These are phyloP conservation scores for Chaetomium sp. DNA, from an alignment of 2,329 filamentous ascomycete species.

Conservation along the genomic window DNA sequence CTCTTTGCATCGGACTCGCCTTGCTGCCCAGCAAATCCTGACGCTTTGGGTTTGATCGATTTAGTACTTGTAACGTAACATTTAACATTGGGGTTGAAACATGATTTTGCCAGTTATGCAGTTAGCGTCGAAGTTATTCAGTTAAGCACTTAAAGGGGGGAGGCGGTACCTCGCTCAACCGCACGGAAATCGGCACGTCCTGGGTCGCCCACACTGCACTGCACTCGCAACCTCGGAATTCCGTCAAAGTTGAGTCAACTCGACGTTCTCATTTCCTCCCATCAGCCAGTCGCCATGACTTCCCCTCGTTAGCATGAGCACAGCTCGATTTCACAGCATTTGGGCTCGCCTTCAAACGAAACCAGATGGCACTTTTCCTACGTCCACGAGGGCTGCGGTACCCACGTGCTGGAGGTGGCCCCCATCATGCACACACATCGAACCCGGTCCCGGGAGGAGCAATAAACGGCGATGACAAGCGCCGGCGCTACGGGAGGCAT, in stretches of 20 bases:
- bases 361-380: not conserved
- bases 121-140: not conserved
- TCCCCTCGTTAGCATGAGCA: not conserved
- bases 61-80: no score
- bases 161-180: not conserved
- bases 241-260: not conserved
- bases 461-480: constrained; percentile 24
- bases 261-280: not conserved
- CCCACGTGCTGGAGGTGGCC: constrained; percentile 8
- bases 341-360: not conserved
- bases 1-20: not conserved
- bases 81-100: not conserved
- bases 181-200: not conserved
- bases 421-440: constrained; percentile 6
- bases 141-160: not conserved
- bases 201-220: not conserved
- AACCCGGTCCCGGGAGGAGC: constrained; percentile 19
- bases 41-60: not conserved
- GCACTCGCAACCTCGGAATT: not conserved
- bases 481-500: constrained; percentile 29
- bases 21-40: not conserved
- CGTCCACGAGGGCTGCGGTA: not conserved
- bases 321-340: not conserved
- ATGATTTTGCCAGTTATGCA: not conserved
- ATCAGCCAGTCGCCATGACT: not conserved